Percentiles rank a stretch among this genome's conserved stretches.
Evolutionary conservation across 2,329 filamentous ascomycete genomes (phyloP).

Genomic region (Penicillium sclerotiorum): DNA sequence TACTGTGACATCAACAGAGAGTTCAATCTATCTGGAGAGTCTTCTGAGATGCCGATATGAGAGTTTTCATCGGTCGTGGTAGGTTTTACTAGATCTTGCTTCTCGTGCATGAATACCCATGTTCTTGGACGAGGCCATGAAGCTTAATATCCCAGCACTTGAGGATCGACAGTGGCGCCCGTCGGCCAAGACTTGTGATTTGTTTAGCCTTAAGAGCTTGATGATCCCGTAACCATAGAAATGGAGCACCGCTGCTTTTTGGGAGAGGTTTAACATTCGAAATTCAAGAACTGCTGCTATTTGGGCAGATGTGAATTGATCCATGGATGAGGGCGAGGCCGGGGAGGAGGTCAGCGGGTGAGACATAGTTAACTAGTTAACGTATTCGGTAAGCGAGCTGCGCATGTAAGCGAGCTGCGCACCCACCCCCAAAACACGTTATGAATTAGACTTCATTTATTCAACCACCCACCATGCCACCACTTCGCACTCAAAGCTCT

Average conservation of each 20-base stretch:
- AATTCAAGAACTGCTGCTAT: background rate
- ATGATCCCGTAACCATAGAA: background rate
- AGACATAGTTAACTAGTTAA: background rate
- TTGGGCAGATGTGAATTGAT: background rate
- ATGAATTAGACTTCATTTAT: too few species aligned
- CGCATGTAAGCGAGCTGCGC: too few species aligned
- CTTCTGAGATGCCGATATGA: background rate
- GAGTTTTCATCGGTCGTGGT: background rate
- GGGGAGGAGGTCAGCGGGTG: background rate
- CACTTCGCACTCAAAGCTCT: too few species aligned
- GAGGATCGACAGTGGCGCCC: constrained; percentile 2
- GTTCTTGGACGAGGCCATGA: background rate
- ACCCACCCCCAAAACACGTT: too few species aligned
- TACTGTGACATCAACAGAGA: background rate
- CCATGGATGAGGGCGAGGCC: background rate
- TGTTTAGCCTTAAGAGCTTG: background rate
- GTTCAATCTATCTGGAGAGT: background rate
- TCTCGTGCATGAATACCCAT: background rate
- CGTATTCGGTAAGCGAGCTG: too few species aligned
- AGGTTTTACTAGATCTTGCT: background rate
- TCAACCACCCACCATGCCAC: too few species aligned
- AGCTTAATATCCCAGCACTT: too few species aligned
- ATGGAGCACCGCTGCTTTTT: too few species aligned
- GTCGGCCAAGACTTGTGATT: constrained; percentile 4
- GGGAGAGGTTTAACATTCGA: background rate